These are phyloP conservation scores for Pneumocystis murina DNA, from an alignment of 1,139 yeast genomes.

Conservation along the genomic window DNA sequence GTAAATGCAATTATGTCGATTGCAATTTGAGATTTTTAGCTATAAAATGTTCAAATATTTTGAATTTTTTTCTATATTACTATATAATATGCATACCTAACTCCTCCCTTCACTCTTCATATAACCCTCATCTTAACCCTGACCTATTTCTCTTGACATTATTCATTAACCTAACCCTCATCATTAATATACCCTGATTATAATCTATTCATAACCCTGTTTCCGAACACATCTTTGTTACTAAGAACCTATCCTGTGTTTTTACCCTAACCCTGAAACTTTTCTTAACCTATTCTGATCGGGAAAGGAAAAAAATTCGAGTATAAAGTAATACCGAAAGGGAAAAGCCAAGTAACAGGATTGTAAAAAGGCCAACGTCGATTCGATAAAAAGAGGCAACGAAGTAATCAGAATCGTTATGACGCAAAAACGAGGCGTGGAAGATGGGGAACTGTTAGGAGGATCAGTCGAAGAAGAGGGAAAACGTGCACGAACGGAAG, in stretches of 20 bases:
- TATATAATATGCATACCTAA: too few species aligned
- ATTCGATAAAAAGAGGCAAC: neutral
- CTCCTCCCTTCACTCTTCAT: too few species aligned
- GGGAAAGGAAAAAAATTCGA: neutral
- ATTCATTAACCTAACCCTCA: too few species aligned
- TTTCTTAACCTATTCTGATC: neutral
- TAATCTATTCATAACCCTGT: too few species aligned
- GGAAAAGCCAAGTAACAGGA: neutral
- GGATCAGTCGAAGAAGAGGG: neutral
- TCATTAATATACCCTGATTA: too few species aligned
- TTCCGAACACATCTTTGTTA: too few species aligned
- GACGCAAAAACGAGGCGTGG: neutral
- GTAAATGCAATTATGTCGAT: constrained; percentile 32
- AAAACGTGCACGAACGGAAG: neutral
- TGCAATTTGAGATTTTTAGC: neutral
- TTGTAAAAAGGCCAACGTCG: neutral
- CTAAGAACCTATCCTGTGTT: neutral
- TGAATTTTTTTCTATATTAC: too few species aligned
- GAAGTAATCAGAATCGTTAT: neutral
- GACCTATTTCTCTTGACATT: too few species aligned
- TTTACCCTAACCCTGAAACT: neutral
- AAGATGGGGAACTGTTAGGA: neutral
- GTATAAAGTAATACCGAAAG: neutral
- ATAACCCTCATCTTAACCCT: too few species aligned
- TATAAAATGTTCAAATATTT: too few species aligned